These are phyloP conservation scores for Penicillium brevicompactum DNA, from an alignment of 2,329 filamentous ascomycete species.

Conservation along the genomic window DNA sequence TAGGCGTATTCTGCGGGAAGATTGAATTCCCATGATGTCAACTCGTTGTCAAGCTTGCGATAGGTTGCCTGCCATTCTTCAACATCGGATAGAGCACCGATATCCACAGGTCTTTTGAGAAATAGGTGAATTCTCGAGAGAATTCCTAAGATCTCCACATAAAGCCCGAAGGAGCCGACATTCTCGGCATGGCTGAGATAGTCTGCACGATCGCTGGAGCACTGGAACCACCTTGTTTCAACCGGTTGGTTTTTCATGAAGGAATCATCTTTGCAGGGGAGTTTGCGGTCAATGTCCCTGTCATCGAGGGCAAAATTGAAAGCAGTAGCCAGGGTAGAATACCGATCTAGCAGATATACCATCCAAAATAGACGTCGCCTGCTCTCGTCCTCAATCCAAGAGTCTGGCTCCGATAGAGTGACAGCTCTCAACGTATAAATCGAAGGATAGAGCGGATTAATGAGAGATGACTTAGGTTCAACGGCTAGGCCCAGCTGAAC, in stretches of 20 bases:
- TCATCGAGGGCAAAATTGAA: conserved; percentile 91
- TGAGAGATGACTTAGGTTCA: conserved; percentile 76
- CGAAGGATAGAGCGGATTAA: conserved; percentile 77
- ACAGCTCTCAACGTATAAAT: conserved; percentile 88
- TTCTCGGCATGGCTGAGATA: conserved; percentile 75
- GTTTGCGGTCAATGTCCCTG: conserved; percentile 81
- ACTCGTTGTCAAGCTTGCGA: conserved; percentile 76
- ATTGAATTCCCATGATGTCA: conserved; percentile 81
- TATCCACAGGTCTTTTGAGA: conserved; percentile 85
- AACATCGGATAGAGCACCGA: conserved; percentile 79
- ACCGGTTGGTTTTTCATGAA: conserved; percentile 83
- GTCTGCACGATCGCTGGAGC: conserved; percentile 57
- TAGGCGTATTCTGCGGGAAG: conserved; percentile 77
- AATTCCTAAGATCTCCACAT: conserved; percentile 86
- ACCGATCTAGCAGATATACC: conserved; percentile 86
- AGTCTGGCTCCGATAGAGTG: conserved; percentile 77
- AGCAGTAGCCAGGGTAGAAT: conserved; percentile 85
- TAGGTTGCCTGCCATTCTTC: conserved; percentile 89
- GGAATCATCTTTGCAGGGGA: conserved; percentile 85
- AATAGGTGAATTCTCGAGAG: conserved; percentile 87
- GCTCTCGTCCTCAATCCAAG: conserved; percentile 89
- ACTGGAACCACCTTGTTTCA: conserved; percentile 78
- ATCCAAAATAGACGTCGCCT: conserved; percentile 88
- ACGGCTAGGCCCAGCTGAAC: conserved; percentile 85
- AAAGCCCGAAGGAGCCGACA: conserved; percentile 83